These are phyloP conservation scores for Verticillium alfalfae DNA, from an alignment of 2,329 filamentous ascomycete species.

Conservation along the genomic window DNA sequence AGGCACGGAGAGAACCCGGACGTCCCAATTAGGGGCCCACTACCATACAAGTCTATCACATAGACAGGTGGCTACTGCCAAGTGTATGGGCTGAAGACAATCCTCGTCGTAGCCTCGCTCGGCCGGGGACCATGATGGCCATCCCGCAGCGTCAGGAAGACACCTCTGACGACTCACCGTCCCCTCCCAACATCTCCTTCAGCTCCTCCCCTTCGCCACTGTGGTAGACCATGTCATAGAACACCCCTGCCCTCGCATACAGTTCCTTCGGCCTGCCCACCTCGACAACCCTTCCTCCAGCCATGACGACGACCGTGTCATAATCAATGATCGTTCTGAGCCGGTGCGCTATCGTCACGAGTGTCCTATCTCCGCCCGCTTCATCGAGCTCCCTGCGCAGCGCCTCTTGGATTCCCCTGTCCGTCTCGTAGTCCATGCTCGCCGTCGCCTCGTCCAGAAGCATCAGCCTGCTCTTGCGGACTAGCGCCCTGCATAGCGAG, in stretches of 20 bases:
- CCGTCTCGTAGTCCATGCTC: constrained; percentile 54
- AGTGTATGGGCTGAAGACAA: not conserved
- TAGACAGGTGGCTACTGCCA: not conserved
- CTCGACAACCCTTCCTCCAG: constrained; percentile 47
- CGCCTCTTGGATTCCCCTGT: constrained; percentile 48
- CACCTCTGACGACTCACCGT: not conserved
- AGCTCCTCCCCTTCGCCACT: constrained; percentile 47
- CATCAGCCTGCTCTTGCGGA: constrained; percentile 49
- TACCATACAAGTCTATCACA: not conserved
- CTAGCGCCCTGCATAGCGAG: constrained; percentile 50
- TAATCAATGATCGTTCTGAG: constrained; percentile 55
- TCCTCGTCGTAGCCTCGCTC: not conserved
- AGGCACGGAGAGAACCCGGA: not conserved
- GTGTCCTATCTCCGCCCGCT: constrained; percentile 38
- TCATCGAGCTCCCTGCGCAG: constrained; percentile 42
- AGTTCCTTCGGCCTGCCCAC: constrained; percentile 42
- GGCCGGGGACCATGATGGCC: not conserved
- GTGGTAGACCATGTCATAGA: constrained; percentile 51
- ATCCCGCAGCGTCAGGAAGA: not conserved
- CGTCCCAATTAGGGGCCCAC: not conserved
- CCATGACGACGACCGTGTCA: constrained; percentile 53
- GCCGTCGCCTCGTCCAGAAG: constrained; percentile 55
- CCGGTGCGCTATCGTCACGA: constrained; percentile 54
- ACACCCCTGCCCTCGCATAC: constrained; percentile 36
- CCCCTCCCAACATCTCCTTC: constrained; percentile 23